Percentiles rank a stretch among this genome's conserved stretches.
These are phyloP conservation scores for Fusarium sacchari DNA, from an alignment of 2,329 filamentous ascomycete genomes.

Conservation along the genomic window DNA sequence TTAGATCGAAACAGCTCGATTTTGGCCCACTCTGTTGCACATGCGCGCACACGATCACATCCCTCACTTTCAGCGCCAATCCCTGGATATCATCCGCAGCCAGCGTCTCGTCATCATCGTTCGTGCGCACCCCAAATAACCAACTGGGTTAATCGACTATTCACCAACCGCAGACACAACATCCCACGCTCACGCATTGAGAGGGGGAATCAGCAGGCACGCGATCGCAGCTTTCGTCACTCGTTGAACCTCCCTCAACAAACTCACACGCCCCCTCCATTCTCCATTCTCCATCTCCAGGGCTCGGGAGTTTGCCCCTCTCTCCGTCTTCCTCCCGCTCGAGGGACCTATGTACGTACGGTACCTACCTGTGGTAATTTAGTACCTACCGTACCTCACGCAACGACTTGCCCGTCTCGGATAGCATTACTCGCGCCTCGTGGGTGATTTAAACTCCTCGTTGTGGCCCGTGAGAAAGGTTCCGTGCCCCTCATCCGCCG, in stretches of 20 bases:
- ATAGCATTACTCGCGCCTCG: constrained; percentile 27
- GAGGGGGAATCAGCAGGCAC: constrained; percentile 35
- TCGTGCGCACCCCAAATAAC: constrained; percentile 20
- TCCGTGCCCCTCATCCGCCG: constrained; percentile 20
- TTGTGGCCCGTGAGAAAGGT: constrained; percentile 19
- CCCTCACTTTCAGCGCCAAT: constrained; percentile 19
- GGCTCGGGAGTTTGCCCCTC: constrained; percentile 37
- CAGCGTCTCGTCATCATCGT: constrained; percentile 22
- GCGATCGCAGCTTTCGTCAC: constrained; percentile 40
- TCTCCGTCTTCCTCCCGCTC: constrained; percentile 30
- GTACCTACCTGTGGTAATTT: constrained; percentile 6
- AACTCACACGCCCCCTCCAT: constrained; percentile 40
- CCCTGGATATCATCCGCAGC: constrained; percentile 17
- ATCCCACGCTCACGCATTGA: constrained; percentile 37
- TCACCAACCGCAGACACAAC: constrained; percentile 27
- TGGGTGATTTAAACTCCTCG: constrained; percentile 15
- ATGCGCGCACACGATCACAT: constrained; percentile 35
- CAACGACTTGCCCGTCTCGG: constrained; percentile 45
- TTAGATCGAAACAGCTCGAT: constrained; percentile 34
- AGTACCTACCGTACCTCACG: constrained; percentile 27
- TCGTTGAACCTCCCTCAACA: constrained; percentile 24
- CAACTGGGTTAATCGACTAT: constrained; percentile 7
- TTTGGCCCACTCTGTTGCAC: constrained; percentile 30
- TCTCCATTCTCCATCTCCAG: constrained; percentile 31
- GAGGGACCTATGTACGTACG: constrained; percentile 4